These are phyloP conservation scores for Verticillium alfalfae DNA, from an alignment of 2,329 filamentous ascomycete species.

Conservation along the genomic window DNA sequence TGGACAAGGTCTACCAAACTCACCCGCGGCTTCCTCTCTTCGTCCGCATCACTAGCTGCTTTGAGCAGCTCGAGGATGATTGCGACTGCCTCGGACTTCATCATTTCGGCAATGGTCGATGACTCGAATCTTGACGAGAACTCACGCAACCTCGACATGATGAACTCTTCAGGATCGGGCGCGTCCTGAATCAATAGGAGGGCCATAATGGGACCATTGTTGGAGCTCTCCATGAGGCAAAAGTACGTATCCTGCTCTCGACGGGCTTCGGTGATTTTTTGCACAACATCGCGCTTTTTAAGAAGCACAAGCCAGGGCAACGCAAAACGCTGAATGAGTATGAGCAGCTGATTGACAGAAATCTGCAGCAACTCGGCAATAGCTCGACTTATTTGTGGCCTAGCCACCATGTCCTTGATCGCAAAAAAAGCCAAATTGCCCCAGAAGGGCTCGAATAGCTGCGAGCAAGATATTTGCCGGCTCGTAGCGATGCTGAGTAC, in stretches of 20 bases:
- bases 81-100: conserved; percentile 69
- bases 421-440: conserved; percentile 74
- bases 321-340: conserved; percentile 73
- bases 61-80: conserved; percentile 81
- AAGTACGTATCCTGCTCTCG: conserved; percentile 60
- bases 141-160: conserved; percentile 62
- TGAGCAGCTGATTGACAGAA: conserved; percentile 67
- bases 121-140: conserved; percentile 67
- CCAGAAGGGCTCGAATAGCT: conserved; percentile 85
- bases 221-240: conserved; percentile 48
- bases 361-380: conserved; percentile 78
- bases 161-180: conserved; percentile 54
- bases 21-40: conserved; percentile 51
- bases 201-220: conserved; percentile 53
- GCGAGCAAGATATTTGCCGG: conserved; percentile 55
- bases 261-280: conserved; percentile 73
- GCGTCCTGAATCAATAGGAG: conserved; percentile 54
- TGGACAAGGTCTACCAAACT: conserved; percentile 17
- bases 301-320: conserved; percentile 81
- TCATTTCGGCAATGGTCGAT: conserved; percentile 59
- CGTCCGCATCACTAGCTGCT: conserved; percentile 63
- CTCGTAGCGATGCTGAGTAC: conserved; percentile 66
- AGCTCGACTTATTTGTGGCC: conserved; percentile 76
- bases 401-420: conserved; percentile 72
- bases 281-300: conserved; percentile 71